These are phyloP conservation scores for Castanea mollissima DNA, from an alignment of 306 rosid genomes.

Conservation along the genomic window DNA sequence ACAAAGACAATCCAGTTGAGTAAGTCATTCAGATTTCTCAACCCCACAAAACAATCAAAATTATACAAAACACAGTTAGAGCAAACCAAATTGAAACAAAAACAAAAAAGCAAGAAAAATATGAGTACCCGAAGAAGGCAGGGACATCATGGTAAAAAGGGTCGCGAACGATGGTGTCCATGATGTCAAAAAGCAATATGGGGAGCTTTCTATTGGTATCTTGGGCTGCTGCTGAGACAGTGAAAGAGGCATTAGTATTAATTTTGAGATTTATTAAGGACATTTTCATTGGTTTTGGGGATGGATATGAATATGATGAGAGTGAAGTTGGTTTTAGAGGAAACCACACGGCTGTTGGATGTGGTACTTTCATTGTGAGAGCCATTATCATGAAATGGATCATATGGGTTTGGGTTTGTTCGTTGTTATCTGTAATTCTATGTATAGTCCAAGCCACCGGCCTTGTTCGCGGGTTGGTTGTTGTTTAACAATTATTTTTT, in stretches of 20 bases:
- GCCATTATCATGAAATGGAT: neutral
- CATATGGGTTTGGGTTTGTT: neutral
- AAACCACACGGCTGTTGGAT: neutral
- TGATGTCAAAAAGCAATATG: conserved; percentile 80
- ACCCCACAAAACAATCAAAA: neutral
- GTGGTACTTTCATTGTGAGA: neutral
- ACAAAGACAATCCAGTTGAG: neutral
- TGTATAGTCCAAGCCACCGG: neutral
- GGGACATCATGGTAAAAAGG: conserved; percentile 88
- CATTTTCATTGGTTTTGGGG: neutral
- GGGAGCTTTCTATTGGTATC: conserved; percentile 54
- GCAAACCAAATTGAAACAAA: neutral
- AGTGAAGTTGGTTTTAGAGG: neutral
- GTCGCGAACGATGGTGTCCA: conserved; percentile 94
- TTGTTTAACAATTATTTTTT: too few relatives aligned
- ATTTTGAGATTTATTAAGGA: neutral
- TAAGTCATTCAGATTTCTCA: neutral
- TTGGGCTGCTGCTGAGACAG: neutral
- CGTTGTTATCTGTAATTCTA: too few relatives aligned
- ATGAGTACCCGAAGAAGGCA: conserved; percentile 69
- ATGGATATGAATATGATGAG: neutral
- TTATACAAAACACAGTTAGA: neutral
- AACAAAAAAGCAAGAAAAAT: too few relatives aligned
- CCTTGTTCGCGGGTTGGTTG: too few relatives aligned
- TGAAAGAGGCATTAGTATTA: conserved; percentile 14